Percentiles rank a stretch among this genome's conserved stretches.
Evolutionary conservation across 1,139 yeast species (phyloP).

Genomic region (Torulaspora globosa): DNA sequence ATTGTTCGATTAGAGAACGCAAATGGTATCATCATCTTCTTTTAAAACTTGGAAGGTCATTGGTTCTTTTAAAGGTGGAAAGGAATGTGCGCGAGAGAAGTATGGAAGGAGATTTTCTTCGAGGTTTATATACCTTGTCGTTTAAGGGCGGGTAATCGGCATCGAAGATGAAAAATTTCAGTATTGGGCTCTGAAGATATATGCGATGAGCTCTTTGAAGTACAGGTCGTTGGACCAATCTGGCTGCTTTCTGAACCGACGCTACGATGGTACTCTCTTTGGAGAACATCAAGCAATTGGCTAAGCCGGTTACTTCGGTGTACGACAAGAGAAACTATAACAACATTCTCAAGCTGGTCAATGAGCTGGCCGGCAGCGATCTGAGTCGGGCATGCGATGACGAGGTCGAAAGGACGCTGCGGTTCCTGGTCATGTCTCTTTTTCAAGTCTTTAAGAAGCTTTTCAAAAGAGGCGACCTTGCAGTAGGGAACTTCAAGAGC

Average conservation of each 20-base stretch:
- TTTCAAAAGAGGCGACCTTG: conserved; percentile 48
- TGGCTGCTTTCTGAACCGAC: too few species aligned
- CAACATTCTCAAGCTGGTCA: conserved; percentile 23
- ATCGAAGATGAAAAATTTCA: conserved; percentile 13
- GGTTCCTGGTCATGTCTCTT: conserved; percentile 52
- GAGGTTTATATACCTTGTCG: background rate
- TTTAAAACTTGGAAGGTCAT: conserved; percentile 40
- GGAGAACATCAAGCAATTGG: conserved; percentile 28
- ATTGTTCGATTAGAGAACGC: conserved; percentile 37
- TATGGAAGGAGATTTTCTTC: background rate
- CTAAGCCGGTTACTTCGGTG: conserved; percentile 27
- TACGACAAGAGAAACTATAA: conserved; percentile 33
- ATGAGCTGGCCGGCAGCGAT: conserved; percentile 12
- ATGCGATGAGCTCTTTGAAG: conserved; percentile 21
- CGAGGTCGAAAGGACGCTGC: conserved; percentile 27
- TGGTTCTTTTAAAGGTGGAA: conserved; percentile 18
- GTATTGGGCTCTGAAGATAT: conserved; percentile 9
- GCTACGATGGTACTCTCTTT: conserved; percentile 20
- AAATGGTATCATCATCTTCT: conserved; percentile 38
- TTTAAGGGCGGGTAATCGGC: conserved; percentile 7
- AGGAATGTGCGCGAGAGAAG: too few species aligned
- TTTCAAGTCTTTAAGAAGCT: conserved; percentile 56
- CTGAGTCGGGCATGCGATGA: conserved; percentile 11
- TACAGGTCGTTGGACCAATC: background rate
- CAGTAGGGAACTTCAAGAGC: conserved; percentile 37